These are phyloP conservation scores for Russula emetica DNA, from an alignment of 768 basidiomycete genomes.

Conservation along the genomic window DNA sequence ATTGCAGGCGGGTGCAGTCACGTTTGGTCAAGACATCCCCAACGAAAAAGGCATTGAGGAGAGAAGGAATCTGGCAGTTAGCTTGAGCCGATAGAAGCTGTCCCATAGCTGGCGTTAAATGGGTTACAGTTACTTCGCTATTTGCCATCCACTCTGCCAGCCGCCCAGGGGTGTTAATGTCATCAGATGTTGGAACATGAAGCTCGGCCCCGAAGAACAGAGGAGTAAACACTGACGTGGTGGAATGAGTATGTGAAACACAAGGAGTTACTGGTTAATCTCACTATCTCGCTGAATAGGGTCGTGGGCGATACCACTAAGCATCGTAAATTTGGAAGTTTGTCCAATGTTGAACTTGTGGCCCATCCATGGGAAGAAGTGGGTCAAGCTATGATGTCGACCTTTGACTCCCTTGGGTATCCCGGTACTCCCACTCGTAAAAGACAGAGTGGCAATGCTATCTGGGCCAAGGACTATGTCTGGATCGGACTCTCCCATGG, in stretches of 20 bases:
- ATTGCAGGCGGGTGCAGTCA: conserved; percentile 90
- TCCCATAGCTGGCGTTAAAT: conserved; percentile 98
- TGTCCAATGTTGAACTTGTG: conserved; percentile 71
- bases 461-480: conserved; percentile 90
- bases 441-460: conserved; percentile 88
- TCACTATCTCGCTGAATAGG: conserved; percentile 98
- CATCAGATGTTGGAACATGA: conserved; percentile 93
- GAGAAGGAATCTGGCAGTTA: conserved; percentile 74
- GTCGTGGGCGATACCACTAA: conserved; percentile 98
- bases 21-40: conserved; percentile 99
- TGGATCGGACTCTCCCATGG: conserved; percentile 66
- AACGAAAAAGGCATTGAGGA: conserved; percentile 93
- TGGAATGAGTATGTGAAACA: conserved; percentile 12
- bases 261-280: conserved; percentile 35
- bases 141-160: conserved; percentile 99
- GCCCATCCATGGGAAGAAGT: conserved; percentile 99
- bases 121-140: conserved; percentile 87
- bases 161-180: conserved; percentile 94
- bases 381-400: conserved; percentile 91
- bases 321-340: conserved; percentile 90
- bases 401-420: conserved; percentile 98
- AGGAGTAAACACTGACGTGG: conserved; percentile 84
- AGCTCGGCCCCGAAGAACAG: conserved; percentile 95
- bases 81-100: conserved; percentile 92
- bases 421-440: conserved; percentile 96